A percentile compares a stretch with the other conserved stretches of the same genome.
Conservation (phyloP, 2,329 filamentous ascomycete species). For the Fusarium subglutinans region DNA sequence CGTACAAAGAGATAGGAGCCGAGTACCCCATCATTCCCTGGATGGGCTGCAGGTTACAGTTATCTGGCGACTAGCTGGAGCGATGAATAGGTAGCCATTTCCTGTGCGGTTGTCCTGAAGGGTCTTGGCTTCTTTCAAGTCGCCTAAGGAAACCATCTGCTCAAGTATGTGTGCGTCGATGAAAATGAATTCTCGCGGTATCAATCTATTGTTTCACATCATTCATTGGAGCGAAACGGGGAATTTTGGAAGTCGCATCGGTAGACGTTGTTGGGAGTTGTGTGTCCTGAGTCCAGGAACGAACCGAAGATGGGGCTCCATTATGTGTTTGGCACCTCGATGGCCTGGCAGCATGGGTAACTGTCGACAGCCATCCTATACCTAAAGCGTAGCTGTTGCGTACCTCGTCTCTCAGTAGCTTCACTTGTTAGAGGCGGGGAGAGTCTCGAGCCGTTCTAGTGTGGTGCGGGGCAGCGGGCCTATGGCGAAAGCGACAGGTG, state of each 20-base stretch:
- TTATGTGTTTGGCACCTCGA: constrained; percentile 2
- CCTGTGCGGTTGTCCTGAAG: background rate
- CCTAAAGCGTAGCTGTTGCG: constrained; percentile 30
- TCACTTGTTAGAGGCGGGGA: constrained; percentile 22
- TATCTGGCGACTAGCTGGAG: constrained; percentile 3
- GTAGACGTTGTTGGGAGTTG: background rate
- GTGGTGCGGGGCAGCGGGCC: constrained; percentile 25
- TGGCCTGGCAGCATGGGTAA: constrained; percentile 3
- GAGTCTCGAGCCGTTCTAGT: constrained; percentile 26
- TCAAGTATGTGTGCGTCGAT: constrained; percentile 21
- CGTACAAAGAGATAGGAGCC: constrained; percentile 10
- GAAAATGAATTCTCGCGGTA: background rate
- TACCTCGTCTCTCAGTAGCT: constrained; percentile 9
- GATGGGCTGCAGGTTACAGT: constrained; percentile 3
- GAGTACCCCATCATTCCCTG: constrained; percentile 28
- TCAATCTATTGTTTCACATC: constrained; percentile 1
- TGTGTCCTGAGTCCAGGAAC: background rate
- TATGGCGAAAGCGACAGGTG: constrained; percentile 21
- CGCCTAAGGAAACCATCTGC: constrained; percentile 15
- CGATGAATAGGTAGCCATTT: background rate
- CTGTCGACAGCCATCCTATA: constrained; percentile 20
- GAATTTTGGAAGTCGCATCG: constrained; percentile 4
- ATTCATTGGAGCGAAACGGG: background rate
- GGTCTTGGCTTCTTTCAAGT: constrained; percentile 29
- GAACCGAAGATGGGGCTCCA: constrained; percentile 9